phyloP scores from a whole-genome alignment of 768 basidiomycete genomes.

The Chlorophyllum brunneum region DNA sequence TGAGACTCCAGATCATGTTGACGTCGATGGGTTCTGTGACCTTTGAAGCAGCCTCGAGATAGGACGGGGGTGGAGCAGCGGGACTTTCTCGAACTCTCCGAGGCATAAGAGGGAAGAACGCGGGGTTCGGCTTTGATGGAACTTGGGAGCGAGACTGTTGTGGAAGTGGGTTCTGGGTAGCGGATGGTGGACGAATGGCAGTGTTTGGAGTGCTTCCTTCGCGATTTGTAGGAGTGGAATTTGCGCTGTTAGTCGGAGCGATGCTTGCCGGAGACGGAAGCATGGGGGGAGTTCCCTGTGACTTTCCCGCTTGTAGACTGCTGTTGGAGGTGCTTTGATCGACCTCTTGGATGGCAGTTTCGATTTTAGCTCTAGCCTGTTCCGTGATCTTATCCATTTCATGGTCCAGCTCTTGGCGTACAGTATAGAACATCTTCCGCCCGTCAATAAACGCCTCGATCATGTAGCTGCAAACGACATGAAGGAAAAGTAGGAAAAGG shows the following conservation, averaged over 20 bases:
- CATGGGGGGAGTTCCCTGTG: constrained; percentile 61
- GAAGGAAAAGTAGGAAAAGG: constrained; percentile 28
- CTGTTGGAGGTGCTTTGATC: constrained; percentile 24
- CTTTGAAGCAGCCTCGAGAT: constrained; percentile 39
- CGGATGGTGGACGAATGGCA: constrained; percentile 26
- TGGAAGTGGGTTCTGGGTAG: constrained; percentile 28
- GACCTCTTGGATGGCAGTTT: constrained; percentile 35
- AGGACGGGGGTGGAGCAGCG: constrained; percentile 36
- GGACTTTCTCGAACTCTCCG: constrained; percentile 30
- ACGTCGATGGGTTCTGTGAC: constrained; percentile 43
- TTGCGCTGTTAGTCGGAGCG: constrained; percentile 62
- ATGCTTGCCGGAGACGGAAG: constrained; percentile 77
- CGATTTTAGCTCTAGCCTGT: constrained; percentile 32
- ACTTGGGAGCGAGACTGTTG: constrained; percentile 22
- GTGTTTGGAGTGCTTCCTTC: constrained; percentile 53
- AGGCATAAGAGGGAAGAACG: constrained; percentile 36
- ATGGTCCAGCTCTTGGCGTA: constrained; percentile 31
- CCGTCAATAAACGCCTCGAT: constrained; percentile 70
- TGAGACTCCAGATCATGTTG: constrained; percentile 36
- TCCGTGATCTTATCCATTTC: constrained; percentile 36
- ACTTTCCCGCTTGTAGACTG: constrained; percentile 30
- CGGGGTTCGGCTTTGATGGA: constrained; percentile 25
- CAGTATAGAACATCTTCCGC: constrained; percentile 31
- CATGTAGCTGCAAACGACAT: constrained; percentile 55
- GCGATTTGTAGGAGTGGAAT: constrained; percentile 70